Evolutionary conservation across 73 alveolate species (phyloP).

Genomic region (Effrenium voratum): DNA sequence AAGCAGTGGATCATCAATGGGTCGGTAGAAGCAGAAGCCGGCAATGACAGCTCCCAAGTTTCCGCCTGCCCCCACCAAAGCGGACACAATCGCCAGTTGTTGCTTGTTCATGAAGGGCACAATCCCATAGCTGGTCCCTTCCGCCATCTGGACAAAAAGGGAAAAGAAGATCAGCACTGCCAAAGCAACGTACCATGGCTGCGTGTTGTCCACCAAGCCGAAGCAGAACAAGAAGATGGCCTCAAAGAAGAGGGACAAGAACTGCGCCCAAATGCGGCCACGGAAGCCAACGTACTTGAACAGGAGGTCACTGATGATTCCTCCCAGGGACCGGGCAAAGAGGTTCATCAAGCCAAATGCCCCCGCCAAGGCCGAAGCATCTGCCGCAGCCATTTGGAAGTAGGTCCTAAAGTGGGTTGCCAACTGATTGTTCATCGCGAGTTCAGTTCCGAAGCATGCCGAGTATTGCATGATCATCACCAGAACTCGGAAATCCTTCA

Average conservation of each 20-base stretch:
- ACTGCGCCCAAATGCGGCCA: constrained; percentile 81
- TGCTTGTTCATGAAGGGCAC: constrained; percentile 57
- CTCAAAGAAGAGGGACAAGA: constrained; percentile 56
- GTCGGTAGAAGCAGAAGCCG: constrained; percentile 38
- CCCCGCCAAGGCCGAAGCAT: constrained; percentile 27
- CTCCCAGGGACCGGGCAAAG: constrained; percentile 42
- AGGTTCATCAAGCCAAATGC: constrained; percentile 49
- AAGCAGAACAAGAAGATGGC: constrained; percentile 55
- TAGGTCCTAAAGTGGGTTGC: constrained; percentile 32
- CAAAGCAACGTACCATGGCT: constrained; percentile 48
- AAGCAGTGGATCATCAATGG: not conserved
- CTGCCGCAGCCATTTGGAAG: constrained; percentile 15
- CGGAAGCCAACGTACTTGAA: constrained; percentile 44
- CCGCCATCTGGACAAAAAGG: constrained; percentile 63
- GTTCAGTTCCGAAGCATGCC: constrained; percentile 67
- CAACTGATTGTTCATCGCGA: constrained; percentile 51
- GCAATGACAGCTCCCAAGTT: constrained; percentile 67
- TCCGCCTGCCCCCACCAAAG: constrained; percentile 55
- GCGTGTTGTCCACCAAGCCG: constrained; percentile 25
- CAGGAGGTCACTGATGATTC: constrained; percentile 44
- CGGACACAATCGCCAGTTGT: constrained; percentile 58
- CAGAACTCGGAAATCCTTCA: constrained; percentile 27
- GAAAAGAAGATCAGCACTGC: constrained; percentile 24
- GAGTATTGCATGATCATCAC: constrained; percentile 54
- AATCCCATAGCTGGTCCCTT: constrained; percentile 58